Conservation (phyloP, 2,329 filamentous ascomycete genomes). For the Blastomyces gilchristii region DNA sequence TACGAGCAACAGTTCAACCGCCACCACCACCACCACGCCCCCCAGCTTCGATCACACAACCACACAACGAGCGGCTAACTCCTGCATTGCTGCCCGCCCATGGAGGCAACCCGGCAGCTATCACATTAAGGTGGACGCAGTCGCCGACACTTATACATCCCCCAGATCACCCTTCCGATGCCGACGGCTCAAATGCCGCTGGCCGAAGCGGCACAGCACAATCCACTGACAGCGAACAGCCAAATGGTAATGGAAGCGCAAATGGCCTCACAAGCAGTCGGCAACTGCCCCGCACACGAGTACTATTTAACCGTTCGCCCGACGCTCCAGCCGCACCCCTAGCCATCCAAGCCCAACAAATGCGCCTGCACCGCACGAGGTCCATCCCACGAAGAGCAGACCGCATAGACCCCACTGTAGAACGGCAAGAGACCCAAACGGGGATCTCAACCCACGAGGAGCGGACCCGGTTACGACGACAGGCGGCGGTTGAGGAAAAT, state of each 20-base stretch:
- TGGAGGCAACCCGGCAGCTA: conserved; percentile 23
- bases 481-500: conserved; percentile 27
- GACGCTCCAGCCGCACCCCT: conserved; percentile 5
- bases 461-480: conserved; percentile 31
- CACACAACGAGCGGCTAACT: conserved; percentile 23
- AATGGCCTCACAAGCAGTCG: not conserved
- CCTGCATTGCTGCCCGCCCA: conserved; percentile 18
- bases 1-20: conserved; percentile 16
- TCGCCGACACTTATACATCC: conserved; percentile 33
- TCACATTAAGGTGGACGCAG: conserved; percentile 32
- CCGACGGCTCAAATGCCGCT: conserved; percentile 19
- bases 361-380: conserved; percentile 25
- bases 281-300: not conserved
- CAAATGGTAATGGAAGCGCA: conserved; percentile 1
- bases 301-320: conserved; percentile 9
- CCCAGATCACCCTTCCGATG: conserved; percentile 18
- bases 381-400: conserved; percentile 28
- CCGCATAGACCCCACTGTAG: conserved; percentile 20
- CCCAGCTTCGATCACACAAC: conserved; percentile 33
- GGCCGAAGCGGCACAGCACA: conserved; percentile 17
- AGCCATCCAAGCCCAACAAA: conserved; percentile 16
- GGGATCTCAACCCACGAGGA: conserved; percentile 32
- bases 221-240: conserved; percentile 4
- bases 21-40: conserved; percentile 32
- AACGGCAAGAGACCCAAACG: conserved; percentile 24